Conservation (phyloP, 371 early-diverging fungal genomes). For the Mucor plumbeus region DNA sequence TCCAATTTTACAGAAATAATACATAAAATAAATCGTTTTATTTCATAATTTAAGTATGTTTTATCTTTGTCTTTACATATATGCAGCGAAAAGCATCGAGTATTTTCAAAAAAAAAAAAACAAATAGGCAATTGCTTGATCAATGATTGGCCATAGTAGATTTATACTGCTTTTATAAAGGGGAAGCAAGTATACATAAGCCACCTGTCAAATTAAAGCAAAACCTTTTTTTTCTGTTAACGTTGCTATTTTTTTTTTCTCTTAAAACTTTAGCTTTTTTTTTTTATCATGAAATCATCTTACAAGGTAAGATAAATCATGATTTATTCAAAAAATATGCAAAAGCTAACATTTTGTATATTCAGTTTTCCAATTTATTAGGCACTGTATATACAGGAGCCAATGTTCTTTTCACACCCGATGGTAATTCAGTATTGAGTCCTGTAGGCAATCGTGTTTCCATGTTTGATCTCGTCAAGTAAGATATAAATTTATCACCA, state of each 20-base stretch:
- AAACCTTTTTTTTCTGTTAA: constrained; percentile 7
- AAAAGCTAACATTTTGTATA: not conserved
- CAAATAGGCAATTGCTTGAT: not conserved
- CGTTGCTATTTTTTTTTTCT: constrained; percentile 3
- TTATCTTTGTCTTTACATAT: not conserved
- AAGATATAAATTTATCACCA: constrained; percentile 24
- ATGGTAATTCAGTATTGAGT: constrained; percentile 91
- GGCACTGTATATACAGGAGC: constrained; percentile 97
- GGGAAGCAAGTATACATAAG: constrained; percentile 9
- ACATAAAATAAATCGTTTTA: no score
- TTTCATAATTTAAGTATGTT: not conserved
- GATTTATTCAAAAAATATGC: no score
- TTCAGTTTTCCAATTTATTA: constrained; percentile 88
- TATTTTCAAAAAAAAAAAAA: no score
- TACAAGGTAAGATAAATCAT: constrained; percentile 24
- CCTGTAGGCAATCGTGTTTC: constrained; percentile 97
- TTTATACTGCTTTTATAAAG: not conserved
- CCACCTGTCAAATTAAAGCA: constrained; percentile 29
- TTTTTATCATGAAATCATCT: constrained; percentile 30
- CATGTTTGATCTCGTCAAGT: constrained; percentile 94
- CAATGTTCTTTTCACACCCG: constrained; percentile 93
- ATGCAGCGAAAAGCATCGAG: no score
- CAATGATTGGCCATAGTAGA: not conserved
- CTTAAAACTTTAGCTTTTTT: not conserved
- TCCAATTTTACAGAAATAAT: not conserved